Evolutionary conservation across 225 moss, liverwort and hornwort species (phyloP).

Genomic region (Bryum argenteum): DNA sequence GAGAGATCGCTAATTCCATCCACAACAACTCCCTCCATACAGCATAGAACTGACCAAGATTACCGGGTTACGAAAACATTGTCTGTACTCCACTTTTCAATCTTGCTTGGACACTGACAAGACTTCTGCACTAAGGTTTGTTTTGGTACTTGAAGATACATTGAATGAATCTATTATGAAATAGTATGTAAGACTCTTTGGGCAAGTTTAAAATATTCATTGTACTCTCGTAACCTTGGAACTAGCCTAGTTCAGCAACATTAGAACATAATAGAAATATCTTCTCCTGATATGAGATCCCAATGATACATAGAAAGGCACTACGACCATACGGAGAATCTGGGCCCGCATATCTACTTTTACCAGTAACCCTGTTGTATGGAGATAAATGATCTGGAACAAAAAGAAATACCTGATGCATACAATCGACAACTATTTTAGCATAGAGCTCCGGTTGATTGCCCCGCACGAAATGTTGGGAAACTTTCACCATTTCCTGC

Average conservation of each 20-base stretch:
- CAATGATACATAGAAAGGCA: not conserved
- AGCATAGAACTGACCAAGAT: too few relatives aligned
- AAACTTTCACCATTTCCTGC: conserved; percentile 93
- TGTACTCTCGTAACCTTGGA: not conserved
- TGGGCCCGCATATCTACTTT: not conserved
- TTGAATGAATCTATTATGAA: too few relatives aligned
- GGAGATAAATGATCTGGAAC: conserved; percentile 3
- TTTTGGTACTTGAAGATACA: too few relatives aligned
- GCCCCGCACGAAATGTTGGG: conserved; percentile 86
- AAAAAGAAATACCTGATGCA: conserved; percentile 63
- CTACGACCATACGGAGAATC: not conserved
- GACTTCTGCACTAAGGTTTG: too few relatives aligned
- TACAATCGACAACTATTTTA: conserved; percentile 67
- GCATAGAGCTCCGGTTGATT: conserved; percentile 82
- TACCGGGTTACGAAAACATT: too few relatives aligned
- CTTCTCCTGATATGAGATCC: not conserved
- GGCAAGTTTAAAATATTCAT: too few relatives aligned
- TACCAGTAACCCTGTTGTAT: not conserved
- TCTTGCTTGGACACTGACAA: too few relatives aligned
- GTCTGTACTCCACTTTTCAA: too few relatives aligned
- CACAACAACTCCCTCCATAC: not conserved
- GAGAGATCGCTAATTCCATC: not conserved
- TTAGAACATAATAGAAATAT: not conserved
- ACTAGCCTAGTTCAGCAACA: not conserved
- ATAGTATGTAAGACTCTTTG: too few relatives aligned